Percentiles rank a stretch among this genome's conserved stretches.
Evolutionary conservation across 225 moss, liverwort and hornwort genomes (phyloP).

Genomic region (Physcomitrellopsis africana): DNA sequence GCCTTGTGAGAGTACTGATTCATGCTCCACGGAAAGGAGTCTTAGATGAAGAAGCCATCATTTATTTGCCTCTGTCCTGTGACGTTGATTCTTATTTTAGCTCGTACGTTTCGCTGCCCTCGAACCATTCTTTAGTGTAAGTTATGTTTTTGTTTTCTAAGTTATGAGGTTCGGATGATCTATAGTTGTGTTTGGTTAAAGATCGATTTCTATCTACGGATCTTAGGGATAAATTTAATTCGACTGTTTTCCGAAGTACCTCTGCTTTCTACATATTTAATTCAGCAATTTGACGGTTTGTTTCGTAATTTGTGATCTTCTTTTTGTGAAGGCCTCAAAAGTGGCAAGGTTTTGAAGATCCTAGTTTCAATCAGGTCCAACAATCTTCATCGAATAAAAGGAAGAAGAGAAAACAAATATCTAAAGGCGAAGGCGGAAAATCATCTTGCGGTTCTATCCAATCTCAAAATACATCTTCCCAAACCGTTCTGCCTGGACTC

Average conservation of each 20-base stretch:
- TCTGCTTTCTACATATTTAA: neutral
- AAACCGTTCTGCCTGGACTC: slow-evolving; percentile 11
- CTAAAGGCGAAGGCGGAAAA: slow-evolving; percentile 7
- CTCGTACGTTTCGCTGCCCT: slow-evolving; percentile 43
- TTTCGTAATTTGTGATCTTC: neutral
- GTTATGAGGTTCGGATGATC: neutral
- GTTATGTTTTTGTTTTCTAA: neutral
- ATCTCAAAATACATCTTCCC: slow-evolving; percentile 21
- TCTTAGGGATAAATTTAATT: neutral
- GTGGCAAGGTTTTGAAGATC: slow-evolving; percentile 67
- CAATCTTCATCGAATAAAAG: slow-evolving; percentile 30
- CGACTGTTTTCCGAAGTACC: neutral
- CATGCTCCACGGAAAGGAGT: slow-evolving; percentile 78
- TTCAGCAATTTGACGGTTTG: neutral
- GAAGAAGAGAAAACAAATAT: slow-evolving; percentile 33
- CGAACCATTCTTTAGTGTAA: neutral
- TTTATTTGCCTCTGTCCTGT: slow-evolving; percentile 60
- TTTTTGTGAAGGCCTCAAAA: slow-evolving; percentile 40
- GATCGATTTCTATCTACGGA: neutral
- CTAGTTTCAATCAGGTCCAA: slow-evolving; percentile 43
- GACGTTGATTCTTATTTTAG: slow-evolving; percentile 64
- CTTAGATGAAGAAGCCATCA: slow-evolving; percentile 68
- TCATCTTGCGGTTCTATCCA: neutral
- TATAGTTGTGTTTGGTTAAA: slow-evolving; percentile 2
- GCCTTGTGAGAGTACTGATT: slow-evolving; percentile 73